Evolutionary conservation across 208 protist genomes (phyloP), one percentile per base, ranked within the genome.

Genomic region (Acanthamoeba lenticulata): DNA sequence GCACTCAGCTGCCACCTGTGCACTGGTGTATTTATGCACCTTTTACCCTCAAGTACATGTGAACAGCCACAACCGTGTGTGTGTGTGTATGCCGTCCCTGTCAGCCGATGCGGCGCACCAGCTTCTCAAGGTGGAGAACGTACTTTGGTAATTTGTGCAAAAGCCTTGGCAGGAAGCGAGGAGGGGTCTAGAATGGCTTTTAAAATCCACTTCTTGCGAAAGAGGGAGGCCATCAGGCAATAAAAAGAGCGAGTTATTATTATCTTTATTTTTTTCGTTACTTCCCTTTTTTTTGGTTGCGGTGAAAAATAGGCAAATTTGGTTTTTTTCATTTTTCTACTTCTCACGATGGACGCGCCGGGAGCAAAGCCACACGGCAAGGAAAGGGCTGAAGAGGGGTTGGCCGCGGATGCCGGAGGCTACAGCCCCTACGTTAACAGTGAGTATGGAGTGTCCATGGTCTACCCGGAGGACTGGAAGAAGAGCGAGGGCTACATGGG

Each of bases 401-500:
- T 86, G 44, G 77, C 77, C 1, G 42, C 77, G 4, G 77, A 86
- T 49, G 74, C 38, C 44, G 47, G 24, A 0, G 42, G 77, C 11
- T 86, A 42, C 47, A 60, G 44, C 77, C 40, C 47, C n/a, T 86
- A 86, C 77, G 47, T 57, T 27, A 86, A 86, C 77, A 57, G 44
- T 7, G 77, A 86, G 77, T 29, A 57, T 29, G 77, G 77, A 3
- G 47, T 86, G 44, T 60, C 40, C 40, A 19, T 86, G 11, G 47
- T 60, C 17, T 86, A 86, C 36, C 77, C 77, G 44, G 47, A 57
- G 11, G 47, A 86, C 19, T 86, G 77, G 77, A 47, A 47, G 29
- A 86, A 86, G 47, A 60, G 44, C 44, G 77, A 86, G 77, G 77
- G 42, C 24, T 57, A 86, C 77, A 86, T 86, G 77, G 77, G 77